phyloP scores from a whole-genome alignment of 129 eudicot genomes.

The Centaurea solstitialis region DNA sequence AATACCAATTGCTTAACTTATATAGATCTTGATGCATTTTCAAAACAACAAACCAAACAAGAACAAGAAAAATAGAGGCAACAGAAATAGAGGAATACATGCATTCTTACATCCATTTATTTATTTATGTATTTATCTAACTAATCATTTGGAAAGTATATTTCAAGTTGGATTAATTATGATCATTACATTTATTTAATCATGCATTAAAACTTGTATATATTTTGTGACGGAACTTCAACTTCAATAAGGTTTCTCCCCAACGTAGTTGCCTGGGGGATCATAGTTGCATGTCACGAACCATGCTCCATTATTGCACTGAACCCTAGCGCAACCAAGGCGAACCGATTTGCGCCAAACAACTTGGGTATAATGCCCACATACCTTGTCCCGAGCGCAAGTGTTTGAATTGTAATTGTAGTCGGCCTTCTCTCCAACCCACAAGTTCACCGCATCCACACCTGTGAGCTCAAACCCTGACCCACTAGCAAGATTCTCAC shows the following conservation, averaged over 20 bases:
- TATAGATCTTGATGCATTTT: not conserved
- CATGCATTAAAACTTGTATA: not conserved
- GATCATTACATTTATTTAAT: not conserved
- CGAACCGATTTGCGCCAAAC: conserved; percentile 44
- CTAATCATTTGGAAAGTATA: not conserved
- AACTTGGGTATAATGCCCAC: conserved; percentile 56
- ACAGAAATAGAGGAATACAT: not conserved
- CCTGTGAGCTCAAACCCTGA: conserved; percentile 18
- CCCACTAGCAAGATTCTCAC: conserved; percentile 1
- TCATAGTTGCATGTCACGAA: conserved; percentile 42
- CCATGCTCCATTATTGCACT: conserved; percentile 33
- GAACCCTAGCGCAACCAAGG: conserved; percentile 51
- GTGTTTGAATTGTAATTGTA: conserved; percentile 37
- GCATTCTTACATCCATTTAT: not conserved
- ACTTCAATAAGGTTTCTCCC: not conserved
- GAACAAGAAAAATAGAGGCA: not conserved
- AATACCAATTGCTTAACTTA: too few relatives aligned
- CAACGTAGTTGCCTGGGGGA: conserved; percentile 33
- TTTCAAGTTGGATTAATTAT: not conserved
- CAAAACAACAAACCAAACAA: not conserved
- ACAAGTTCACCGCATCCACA: conserved; percentile 18
- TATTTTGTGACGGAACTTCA: not conserved
- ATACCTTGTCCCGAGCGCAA: conserved; percentile 31
- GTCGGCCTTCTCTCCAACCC: conserved; percentile 42
- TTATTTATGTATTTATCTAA: not conserved